Conservation (phyloP, 805 yeast species). For the Yamadazyma endophytica region DNA sequence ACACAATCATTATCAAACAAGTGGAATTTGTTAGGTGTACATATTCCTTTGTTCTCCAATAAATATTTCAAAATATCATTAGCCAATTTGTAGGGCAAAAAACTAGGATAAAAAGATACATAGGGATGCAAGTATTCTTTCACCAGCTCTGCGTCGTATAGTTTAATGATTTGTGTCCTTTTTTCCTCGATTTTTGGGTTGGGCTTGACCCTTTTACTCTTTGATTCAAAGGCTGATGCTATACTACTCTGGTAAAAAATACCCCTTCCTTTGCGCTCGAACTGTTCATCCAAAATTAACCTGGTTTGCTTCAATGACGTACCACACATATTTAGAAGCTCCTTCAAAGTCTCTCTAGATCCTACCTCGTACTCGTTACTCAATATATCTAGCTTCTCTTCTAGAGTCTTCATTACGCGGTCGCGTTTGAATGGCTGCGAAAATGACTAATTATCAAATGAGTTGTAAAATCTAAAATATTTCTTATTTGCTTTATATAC, state of each 20-base stretch:
- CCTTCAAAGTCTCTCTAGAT: slow-evolving; percentile 40
- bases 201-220: slow-evolving; percentile 1
- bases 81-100: slow-evolving; percentile 50
- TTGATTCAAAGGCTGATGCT: background rate
- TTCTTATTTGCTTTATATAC: no score
- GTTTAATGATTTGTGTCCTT: slow-evolving; percentile 27
- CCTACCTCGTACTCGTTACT: slow-evolving; percentile 38
- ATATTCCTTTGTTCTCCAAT: slow-evolving; percentile 34
- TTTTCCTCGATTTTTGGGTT: background rate
- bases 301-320: slow-evolving; percentile 48
- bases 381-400: slow-evolving; percentile 32
- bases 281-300: slow-evolving; percentile 35
- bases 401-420: slow-evolving; percentile 5
- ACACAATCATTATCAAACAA: slow-evolving; percentile 59
- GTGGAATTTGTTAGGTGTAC: slow-evolving; percentile 46
- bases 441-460: no score
- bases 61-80: slow-evolving; percentile 40
- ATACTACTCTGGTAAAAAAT: background rate
- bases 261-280: slow-evolving; percentile 5
- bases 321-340: slow-evolving; percentile 48
- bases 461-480: no score
- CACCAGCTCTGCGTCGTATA: slow-evolving; percentile 52
- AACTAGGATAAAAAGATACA: slow-evolving; percentile 45
- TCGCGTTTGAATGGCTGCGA: no score
- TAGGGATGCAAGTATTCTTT: slow-evolving; percentile 44